A percentile compares a stretch with the other conserved stretches of the same genome.
phyloP scores from a whole-genome alignment of 768 basidiomycete species.

The Russula emetica region DNA sequence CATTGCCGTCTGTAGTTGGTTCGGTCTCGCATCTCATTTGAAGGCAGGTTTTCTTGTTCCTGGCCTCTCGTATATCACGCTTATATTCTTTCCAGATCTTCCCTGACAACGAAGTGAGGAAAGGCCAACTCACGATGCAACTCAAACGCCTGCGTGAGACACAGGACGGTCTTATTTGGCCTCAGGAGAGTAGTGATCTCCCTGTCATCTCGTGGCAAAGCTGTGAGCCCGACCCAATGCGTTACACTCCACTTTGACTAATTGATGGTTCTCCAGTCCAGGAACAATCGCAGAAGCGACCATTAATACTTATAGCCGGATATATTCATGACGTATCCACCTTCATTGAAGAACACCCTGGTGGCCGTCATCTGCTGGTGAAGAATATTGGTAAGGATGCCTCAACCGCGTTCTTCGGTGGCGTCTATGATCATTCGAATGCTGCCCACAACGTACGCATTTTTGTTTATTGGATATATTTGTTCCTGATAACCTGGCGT shows the following conservation, averaged over 20 bases:
- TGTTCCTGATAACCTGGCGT: constrained; percentile 4
- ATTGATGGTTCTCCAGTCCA: constrained; percentile 48
- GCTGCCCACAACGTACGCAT: constrained; percentile 74
- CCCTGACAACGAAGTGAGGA: constrained; percentile 70
- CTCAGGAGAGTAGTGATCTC: constrained; percentile 66
- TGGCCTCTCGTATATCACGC: background rate
- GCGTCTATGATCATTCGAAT: constrained; percentile 85
- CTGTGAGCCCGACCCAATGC: constrained; percentile 47
- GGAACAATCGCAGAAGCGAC: constrained; percentile 72
- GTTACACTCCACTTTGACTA: background rate
- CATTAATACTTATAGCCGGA: constrained; percentile 81
- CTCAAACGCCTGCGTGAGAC: constrained; percentile 79
- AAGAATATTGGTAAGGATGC: constrained; percentile 89
- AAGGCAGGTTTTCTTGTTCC: constrained; percentile 37
- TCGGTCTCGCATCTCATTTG: constrained; percentile 59
- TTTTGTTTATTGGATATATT: background rate
- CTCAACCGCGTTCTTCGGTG: constrained; percentile 91
- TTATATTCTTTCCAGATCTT: constrained; percentile 37
- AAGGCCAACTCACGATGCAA: constrained; percentile 93
- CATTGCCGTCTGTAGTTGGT: constrained; percentile 54
- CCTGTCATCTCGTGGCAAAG: constrained; percentile 84
- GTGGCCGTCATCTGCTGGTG: constrained; percentile 77
- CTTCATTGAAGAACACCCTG: constrained; percentile 90
- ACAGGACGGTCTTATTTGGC: constrained; percentile 77
- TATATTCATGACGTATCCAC: constrained; percentile 87